Conservation (phyloP, 768 basidiomycete genomes). For the Phlebiopsis gigantea region DNA sequence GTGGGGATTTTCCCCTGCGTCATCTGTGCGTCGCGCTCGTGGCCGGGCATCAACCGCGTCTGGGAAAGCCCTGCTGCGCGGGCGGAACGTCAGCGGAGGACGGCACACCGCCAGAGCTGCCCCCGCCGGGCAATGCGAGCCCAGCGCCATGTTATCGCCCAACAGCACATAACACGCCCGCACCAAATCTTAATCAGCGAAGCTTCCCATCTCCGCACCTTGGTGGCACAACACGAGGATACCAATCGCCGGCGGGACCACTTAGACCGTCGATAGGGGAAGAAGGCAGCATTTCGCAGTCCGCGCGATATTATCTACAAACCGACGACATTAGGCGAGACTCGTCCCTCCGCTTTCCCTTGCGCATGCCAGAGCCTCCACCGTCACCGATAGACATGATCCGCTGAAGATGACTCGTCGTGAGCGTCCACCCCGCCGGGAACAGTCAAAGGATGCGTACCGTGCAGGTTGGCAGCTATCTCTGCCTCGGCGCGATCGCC, state of each 20-base stretch:
- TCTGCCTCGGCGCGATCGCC: conserved; percentile 97
- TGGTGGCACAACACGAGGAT: conserved; percentile 12
- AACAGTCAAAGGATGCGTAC: conserved; percentile 32
- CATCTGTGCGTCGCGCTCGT: background rate
- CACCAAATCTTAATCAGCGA: background rate
- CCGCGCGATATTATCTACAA: conserved; percentile 5
- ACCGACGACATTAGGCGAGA: background rate
- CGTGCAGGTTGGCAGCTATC: conserved; percentile 89
- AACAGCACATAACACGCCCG: background rate
- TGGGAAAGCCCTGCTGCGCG: background rate
- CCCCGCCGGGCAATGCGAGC: background rate
- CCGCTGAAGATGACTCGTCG: conserved; percentile 42
- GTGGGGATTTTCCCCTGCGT: conserved; percentile 2
- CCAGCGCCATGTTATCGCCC: conserved; percentile 1
- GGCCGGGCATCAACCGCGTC: conserved; percentile 13
- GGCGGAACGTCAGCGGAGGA: background rate
- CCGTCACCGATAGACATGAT: conserved; percentile 81
- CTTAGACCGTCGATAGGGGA: conserved; percentile 2
- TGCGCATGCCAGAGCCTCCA: background rate
- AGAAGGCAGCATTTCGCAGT: conserved; percentile 4
- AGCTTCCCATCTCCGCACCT: conserved; percentile 11
- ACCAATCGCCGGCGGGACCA: conserved; percentile 11
- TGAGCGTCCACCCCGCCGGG: conserved; percentile 9
- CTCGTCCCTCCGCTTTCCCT: background rate
- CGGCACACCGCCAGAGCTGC: conserved; percentile 7